Conservation (phyloP, 2,329 filamentous ascomycete species). For the Esteya vermicola region DNA sequence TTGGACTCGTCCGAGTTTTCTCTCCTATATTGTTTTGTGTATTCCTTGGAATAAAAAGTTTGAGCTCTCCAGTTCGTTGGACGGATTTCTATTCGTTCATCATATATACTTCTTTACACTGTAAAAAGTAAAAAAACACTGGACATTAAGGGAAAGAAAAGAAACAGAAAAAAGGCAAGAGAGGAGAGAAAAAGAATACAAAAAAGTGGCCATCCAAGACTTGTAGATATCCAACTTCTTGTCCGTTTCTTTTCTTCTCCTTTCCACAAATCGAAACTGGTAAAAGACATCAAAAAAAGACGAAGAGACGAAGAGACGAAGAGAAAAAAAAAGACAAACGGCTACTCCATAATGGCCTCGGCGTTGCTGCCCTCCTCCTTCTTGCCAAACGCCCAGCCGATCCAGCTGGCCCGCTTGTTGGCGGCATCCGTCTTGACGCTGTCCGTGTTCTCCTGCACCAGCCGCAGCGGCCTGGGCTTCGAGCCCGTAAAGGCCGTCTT, state of each 20-base stretch:
- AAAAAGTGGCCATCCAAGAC: too few relatives aligned
- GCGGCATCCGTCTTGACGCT: conserved; percentile 25
- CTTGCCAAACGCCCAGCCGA: conserved; percentile 44
- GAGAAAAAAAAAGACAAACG: background rate
- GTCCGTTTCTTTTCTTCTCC: too few relatives aligned
- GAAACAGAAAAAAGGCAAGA: background rate
- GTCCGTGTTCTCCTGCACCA: conserved; percentile 67
- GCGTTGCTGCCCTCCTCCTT: conserved; percentile 24
- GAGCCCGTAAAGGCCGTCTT: conserved; percentile 47
- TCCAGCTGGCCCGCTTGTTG: conserved; percentile 51
- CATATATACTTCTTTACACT: conserved; percentile 1
- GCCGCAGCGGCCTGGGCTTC: conserved; percentile 70
- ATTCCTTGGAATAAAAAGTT: too few relatives aligned
- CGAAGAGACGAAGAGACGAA: background rate
- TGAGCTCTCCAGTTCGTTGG: too few relatives aligned
- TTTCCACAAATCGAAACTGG: too few relatives aligned
- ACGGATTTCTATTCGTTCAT: conserved; percentile 4
- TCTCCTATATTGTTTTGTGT: too few relatives aligned
- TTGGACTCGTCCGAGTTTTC: background rate
- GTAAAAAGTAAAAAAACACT: background rate
- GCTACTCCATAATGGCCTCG: conserved; percentile 9
- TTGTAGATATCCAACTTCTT: conserved; percentile 4
- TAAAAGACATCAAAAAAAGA: too few relatives aligned
- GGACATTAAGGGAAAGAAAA: background rate
- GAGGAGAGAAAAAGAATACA: background rate